A percentile compares a stretch with the other conserved stretches of the same genome.
phyloP scores from a whole-genome alignment of 73 alveolate species.

The Paramecium sexaurelia region DNA sequence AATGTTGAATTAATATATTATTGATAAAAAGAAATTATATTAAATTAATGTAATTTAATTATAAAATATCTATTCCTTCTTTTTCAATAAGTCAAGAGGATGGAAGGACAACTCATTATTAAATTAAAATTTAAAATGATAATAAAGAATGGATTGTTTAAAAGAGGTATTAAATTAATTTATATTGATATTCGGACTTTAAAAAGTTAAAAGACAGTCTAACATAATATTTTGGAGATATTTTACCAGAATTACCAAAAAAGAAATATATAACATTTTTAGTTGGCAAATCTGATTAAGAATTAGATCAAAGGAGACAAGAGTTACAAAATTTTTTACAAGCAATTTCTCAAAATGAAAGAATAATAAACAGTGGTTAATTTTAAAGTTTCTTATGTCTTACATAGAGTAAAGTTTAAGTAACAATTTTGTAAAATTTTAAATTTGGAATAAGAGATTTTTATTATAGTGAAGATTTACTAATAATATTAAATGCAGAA shows the following conservation, averaged over 20 bases:
- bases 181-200: background rate
- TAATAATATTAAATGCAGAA: background rate
- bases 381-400: background rate
- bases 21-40: too few relatives aligned
- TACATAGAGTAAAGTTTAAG: background rate
- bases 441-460: slow-evolving; percentile 34
- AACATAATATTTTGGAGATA: background rate
- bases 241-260: slow-evolving; percentile 16
- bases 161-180: background rate
- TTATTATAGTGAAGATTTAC: background rate
- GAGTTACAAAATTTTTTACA: background rate
- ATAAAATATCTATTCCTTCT: slow-evolving; percentile 9
- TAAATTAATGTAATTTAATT: background rate
- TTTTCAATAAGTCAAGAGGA: background rate
- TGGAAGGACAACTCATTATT: slow-evolving; percentile 15
- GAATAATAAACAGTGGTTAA: background rate
- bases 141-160: background rate
- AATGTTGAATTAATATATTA: too few relatives aligned
- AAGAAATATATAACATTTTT: slow-evolving; percentile 41
- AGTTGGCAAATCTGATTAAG: slow-evolving; percentile 34
- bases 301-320: slow-evolving; percentile 27
- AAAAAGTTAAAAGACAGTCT: background rate
- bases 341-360: background rate
- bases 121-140: background rate
- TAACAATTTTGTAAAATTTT: background rate